A percentile compares a stretch with the other conserved stretches of the same genome.
Conservation (phyloP, 2,329 filamentous ascomycete genomes). For the Colletotrichum tropicicola region DNA sequence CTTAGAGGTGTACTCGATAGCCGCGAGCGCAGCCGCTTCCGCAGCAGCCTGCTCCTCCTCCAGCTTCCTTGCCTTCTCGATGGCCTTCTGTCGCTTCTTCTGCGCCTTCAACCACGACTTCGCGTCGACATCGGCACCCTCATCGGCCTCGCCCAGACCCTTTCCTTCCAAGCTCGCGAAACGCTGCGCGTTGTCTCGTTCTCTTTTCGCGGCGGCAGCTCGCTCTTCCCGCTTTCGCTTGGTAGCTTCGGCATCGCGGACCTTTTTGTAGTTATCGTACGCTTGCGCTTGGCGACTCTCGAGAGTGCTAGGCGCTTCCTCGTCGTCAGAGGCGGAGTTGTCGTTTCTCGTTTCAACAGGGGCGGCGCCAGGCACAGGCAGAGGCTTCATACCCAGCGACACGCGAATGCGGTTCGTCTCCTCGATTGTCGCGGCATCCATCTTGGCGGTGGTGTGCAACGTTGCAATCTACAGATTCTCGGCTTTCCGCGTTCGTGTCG, state of each 20-base stretch:
- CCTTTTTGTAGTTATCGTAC: constrained; percentile 76
- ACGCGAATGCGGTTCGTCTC: constrained; percentile 93
- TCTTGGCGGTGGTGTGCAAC: constrained; percentile 44
- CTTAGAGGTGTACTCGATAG: constrained; percentile 78
- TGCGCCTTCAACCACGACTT: constrained; percentile 87
- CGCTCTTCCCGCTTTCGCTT: constrained; percentile 83
- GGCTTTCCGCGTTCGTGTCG: not conserved
- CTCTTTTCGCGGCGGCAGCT: constrained; percentile 85
- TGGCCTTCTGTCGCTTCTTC: constrained; percentile 94
- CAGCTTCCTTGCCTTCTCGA: constrained; percentile 76
- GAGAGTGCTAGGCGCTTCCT: constrained; percentile 82
- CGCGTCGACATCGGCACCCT: constrained; percentile 75
- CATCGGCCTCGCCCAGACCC: constrained; percentile 81
- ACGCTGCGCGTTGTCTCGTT: constrained; percentile 83
- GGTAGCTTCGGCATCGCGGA: constrained; percentile 75
- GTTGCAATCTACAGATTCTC: too few relatives aligned
- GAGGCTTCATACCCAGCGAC: constrained; percentile 87
- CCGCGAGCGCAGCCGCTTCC: constrained; percentile 71
- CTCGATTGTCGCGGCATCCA: constrained; percentile 81
- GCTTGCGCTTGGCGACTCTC: constrained; percentile 80
- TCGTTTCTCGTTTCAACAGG: constrained; percentile 46
- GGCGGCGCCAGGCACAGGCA: constrained; percentile 80
- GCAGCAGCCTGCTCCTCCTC: constrained; percentile 84
- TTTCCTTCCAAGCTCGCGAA: constrained; percentile 81
- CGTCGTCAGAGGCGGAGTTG: constrained; percentile 62